Percentiles rank a stretch among this genome's conserved stretches.
Evolutionary conservation across 805 yeast species (phyloP).

Genomic region (Spencermartinsiella europaea): DNA sequence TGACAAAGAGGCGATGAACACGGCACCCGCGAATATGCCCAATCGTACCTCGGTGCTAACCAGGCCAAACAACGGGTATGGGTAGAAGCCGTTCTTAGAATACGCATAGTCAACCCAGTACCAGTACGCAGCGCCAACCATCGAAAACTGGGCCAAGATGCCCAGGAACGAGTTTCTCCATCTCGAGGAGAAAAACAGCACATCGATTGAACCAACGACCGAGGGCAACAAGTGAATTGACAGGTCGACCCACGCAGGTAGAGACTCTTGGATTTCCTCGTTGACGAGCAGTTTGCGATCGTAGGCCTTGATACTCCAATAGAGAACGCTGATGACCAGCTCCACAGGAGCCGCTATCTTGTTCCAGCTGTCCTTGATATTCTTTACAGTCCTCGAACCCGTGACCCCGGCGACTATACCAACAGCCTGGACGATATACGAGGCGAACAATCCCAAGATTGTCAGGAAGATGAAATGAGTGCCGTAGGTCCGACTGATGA

Average conservation of each 20-base stretch:
- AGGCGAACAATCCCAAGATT: slow-evolving; percentile 23
- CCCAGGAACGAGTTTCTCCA: slow-evolving; percentile 24
- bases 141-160: slow-evolving; percentile 18
- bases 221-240: slow-evolving; percentile 31
- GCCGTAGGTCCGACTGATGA: slow-evolving; percentile 21
- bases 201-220: slow-evolving; percentile 22
- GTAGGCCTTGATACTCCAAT: slow-evolving; percentile 30
- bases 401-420: slow-evolving; percentile 20
- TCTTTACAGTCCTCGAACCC: slow-evolving; percentile 12
- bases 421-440: slow-evolving; percentile 29
- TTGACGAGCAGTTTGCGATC: slow-evolving; percentile 28
- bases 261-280: slow-evolving; percentile 19
- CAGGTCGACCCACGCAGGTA: slow-evolving; percentile 28
- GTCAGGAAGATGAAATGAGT: slow-evolving; percentile 37
- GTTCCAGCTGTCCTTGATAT: slow-evolving; percentile 20
- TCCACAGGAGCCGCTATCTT: slow-evolving; percentile 31
- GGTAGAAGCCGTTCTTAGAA: slow-evolving; percentile 28
- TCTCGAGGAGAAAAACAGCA: slow-evolving; percentile 21
- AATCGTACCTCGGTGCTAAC: slow-evolving; percentile 20
- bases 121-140: slow-evolving; percentile 30
- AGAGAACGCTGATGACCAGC: slow-evolving; percentile 27
- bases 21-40: slow-evolving; percentile 21
- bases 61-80: slow-evolving; percentile 31
- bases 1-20: slow-evolving; percentile 16
- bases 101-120: slow-evolving; percentile 29